Evolutionary conservation across 805 yeast species (phyloP).

Genomic region (Wickerhamomyces bisporus): DNA sequence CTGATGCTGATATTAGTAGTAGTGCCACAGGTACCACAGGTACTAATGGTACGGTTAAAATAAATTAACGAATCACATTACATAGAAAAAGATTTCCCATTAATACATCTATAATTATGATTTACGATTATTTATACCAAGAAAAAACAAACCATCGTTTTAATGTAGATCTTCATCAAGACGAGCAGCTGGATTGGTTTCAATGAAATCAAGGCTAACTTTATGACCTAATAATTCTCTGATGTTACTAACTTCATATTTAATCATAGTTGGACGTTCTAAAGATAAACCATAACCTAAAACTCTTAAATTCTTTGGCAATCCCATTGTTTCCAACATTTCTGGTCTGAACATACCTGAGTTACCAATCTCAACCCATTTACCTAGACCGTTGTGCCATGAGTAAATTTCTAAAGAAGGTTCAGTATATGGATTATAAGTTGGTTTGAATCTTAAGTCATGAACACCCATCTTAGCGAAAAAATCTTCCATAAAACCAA

Average conservation of each 20-base stretch:
- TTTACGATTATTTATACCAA: background rate
- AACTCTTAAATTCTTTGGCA: constrained; percentile 89
- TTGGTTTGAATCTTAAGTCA: constrained; percentile 94
- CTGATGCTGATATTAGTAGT: constrained; percentile 30
- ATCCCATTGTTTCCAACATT: constrained; percentile 97
- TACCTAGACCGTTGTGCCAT: constrained; percentile 88
- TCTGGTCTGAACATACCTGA: constrained; percentile 99
- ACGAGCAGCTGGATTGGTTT: constrained; percentile 96
- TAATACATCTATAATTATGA: too few relatives aligned
- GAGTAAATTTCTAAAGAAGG: constrained; percentile 97
- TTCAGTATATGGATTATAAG: constrained; percentile 98
- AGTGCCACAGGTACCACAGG: background rate
- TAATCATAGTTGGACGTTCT: constrained; percentile 99
- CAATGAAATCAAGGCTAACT: constrained; percentile 90
- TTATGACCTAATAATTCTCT: constrained; percentile 97
- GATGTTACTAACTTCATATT: constrained; percentile 91
- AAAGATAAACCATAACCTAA: constrained; percentile 96
- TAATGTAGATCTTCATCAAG: constrained; percentile 60
- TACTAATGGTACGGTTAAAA: too few relatives aligned
- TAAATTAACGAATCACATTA: too few relatives aligned
- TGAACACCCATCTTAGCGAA: constrained; percentile 96
- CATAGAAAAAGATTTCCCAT: too few relatives aligned
- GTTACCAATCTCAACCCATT: constrained; percentile 99
- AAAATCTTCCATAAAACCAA: constrained; percentile 97
- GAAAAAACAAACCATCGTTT: background rate